A percentile compares a stretch with the other conserved stretches of the same genome.
Conservation (phyloP, 192 early-diverging fungal species). For the Fimicolochytrium jonesii region DNA sequence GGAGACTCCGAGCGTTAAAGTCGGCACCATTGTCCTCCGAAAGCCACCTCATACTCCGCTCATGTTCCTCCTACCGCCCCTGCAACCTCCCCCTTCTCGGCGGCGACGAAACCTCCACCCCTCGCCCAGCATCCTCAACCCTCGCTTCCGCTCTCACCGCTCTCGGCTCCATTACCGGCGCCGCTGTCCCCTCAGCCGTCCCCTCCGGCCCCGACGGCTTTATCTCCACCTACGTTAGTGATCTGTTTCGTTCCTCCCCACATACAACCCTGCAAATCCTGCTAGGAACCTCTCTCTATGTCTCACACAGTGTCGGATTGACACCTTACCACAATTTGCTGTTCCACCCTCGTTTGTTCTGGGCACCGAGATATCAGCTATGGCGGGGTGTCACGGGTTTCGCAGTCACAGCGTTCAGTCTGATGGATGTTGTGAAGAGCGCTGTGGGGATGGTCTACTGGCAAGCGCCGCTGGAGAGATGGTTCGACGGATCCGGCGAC, state of each 20-base stretch:
- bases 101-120: no score
- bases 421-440: slow-evolving; percentile 18
- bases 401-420: slow-evolving; percentile 3
- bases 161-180: no score
- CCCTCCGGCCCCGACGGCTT: no score
- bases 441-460: slow-evolving; percentile 24
- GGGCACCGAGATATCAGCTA: slow-evolving; percentile 13
- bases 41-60: no score
- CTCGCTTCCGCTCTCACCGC: no score
- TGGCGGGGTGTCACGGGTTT: slow-evolving; percentile 19
- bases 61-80: no score
- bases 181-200: no score
- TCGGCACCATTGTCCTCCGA: no score
- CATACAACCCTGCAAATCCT: slow-evolving; percentile 24
- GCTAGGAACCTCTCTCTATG: slow-evolving; percentile 10
- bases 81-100: no score
- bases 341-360: slow-evolving; percentile 29
- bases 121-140: no score
- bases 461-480: slow-evolving; percentile 31
- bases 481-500: slow-evolving; percentile 23
- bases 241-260: slow-evolving; percentile 15
- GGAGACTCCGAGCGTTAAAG: no score
- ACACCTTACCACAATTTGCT: slow-evolving; percentile 21
- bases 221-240: slow-evolving; percentile 1
- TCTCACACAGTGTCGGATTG: slow-evolving; percentile 15